Conservation (phyloP, 2,329 filamentous ascomycete genomes). For the Tolypocladium amazonense region DNA sequence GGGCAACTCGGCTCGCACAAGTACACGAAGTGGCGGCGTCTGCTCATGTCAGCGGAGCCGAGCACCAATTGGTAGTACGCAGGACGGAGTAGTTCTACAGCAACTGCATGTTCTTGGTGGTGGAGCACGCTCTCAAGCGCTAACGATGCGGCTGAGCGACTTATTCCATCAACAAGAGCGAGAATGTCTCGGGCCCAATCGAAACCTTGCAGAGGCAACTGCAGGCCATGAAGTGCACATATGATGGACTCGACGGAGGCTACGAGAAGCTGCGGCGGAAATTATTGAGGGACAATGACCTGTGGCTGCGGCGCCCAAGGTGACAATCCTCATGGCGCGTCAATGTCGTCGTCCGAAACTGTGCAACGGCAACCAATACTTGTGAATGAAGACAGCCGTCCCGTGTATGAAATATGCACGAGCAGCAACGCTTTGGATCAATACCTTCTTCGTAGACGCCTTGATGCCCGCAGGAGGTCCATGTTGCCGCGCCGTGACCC, state of each 20-base stretch:
- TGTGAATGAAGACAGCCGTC: neutral
- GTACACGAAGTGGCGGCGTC: neutral
- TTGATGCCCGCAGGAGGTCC: neutral
- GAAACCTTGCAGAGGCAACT: constrained; percentile 18
- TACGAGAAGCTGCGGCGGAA: neutral
- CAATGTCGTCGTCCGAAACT: neutral
- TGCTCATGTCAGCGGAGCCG: neutral
- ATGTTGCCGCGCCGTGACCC: neutral
- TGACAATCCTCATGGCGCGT: neutral
- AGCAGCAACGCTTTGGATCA: too few relatives aligned
- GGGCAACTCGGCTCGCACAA: neutral
- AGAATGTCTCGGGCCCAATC: too few relatives aligned
- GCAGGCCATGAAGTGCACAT: constrained; percentile 20
- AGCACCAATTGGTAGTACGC: neutral
- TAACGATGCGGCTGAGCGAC: neutral
- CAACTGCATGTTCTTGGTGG: neutral
- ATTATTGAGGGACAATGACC: neutral
- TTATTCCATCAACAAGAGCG: neutral
- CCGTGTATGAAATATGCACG: too few relatives aligned
- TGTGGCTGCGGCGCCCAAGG: neutral
- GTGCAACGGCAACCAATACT: neutral
- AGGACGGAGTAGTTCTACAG: too few relatives aligned
- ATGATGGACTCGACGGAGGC: neutral
- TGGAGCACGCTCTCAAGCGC: neutral
- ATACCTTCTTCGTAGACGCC: too few relatives aligned